Evolutionary conservation across 139 green algal genomes (phyloP), one percentile per base, ranked within the genome.

Genomic region (Micromonas pusilla): DNA sequence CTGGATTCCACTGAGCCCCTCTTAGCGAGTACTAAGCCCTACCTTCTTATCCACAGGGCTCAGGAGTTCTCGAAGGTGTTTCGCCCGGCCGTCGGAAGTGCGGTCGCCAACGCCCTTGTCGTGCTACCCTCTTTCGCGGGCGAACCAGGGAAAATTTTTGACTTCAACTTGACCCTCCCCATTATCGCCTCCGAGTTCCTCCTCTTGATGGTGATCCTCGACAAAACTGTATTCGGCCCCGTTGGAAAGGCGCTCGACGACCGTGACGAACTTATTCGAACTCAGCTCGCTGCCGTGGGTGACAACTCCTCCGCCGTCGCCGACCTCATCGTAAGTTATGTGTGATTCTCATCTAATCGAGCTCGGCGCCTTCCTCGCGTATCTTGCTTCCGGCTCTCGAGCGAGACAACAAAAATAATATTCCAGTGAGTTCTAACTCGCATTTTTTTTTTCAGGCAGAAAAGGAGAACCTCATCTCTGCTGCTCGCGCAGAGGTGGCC

Each of bases 161-260:
- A 89, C 79, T 89, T 89, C 81, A 86, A 89, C 81, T 57, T 88
- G 3, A 89, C 85, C 1, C 70, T 88, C 20, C 85, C 85, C 31
- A 84, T 88, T 53, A 89, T 89, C 53, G 76, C 53, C 25, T 66
- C 70, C 2, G 57, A 89, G 76, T 89, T 88, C 70, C 57, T 89
- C 26, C 28, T 84, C 23, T 72, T 89, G 37, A 89, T 89, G 85
- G 66, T 85, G 65, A 76, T 82, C 52, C 78, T 89, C 6, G 85
- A 89, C 84, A 88, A 85, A 31, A 74, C 87, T 21, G 32, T 72
- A 25, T 88, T 89, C 79, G 83, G 79, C 39, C 85, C 85, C 26
- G 83, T 89, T 3, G 81, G 81, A 20, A 79, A 85, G 70, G 76
- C 65, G 66, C 83, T 89, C 52, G 85, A 89, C 32, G 74, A 84